Percentiles rank a stretch among this genome's conserved stretches.
phyloP scores from a whole-genome alignment of 2,329 filamentous ascomycete species.

The Fusarium albidum region DNA sequence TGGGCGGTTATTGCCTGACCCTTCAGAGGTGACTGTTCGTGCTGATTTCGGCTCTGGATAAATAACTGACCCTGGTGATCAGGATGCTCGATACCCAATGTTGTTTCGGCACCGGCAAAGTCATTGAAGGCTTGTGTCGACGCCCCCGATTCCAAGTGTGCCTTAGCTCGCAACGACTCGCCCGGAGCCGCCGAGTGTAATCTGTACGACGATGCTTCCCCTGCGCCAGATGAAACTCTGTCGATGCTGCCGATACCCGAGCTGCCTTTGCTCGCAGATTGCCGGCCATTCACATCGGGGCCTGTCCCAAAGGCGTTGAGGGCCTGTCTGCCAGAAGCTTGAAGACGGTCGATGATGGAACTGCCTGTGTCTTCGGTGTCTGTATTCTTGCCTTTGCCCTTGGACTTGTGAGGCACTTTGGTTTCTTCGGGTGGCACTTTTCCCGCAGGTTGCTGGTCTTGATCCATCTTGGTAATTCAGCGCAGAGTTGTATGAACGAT shows the following conservation, averaged over 20 bases:
- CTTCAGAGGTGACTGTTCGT: not conserved
- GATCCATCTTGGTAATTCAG: slow-evolving; percentile 17
- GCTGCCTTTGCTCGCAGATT: slow-evolving; percentile 32
- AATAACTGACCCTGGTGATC: not conserved
- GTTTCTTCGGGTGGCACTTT: slow-evolving; percentile 1
- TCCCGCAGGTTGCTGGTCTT: slow-evolving; percentile 10
- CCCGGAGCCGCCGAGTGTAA: slow-evolving; percentile 19
- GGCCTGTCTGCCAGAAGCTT: slow-evolving; percentile 40
- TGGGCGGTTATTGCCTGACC: slow-evolving; percentile 22
- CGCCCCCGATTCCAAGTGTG: slow-evolving; percentile 36
- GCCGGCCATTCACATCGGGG: slow-evolving; percentile 23
- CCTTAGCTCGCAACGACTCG: slow-evolving; percentile 27
- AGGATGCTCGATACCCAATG: slow-evolving; percentile 13
- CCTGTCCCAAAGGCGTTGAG: slow-evolving; percentile 36
- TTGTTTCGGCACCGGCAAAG: slow-evolving; percentile 25
- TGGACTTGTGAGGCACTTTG: slow-evolving; percentile 11
- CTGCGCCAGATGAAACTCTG: slow-evolving; percentile 20
- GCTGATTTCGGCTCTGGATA: not conserved
- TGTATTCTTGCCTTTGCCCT: slow-evolving; percentile 33
- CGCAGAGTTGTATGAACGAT: not conserved
- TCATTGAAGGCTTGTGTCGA: slow-evolving; percentile 45
- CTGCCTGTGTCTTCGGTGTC: slow-evolving; percentile 8
- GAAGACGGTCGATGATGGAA: slow-evolving; percentile 37
- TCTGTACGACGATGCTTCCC: slow-evolving; percentile 36
- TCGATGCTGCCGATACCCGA: slow-evolving; percentile 23